These are phyloP conservation scores for Ulota crispa DNA, from an alignment of 225 moss, liverwort and hornwort genomes.

Conservation along the genomic window DNA sequence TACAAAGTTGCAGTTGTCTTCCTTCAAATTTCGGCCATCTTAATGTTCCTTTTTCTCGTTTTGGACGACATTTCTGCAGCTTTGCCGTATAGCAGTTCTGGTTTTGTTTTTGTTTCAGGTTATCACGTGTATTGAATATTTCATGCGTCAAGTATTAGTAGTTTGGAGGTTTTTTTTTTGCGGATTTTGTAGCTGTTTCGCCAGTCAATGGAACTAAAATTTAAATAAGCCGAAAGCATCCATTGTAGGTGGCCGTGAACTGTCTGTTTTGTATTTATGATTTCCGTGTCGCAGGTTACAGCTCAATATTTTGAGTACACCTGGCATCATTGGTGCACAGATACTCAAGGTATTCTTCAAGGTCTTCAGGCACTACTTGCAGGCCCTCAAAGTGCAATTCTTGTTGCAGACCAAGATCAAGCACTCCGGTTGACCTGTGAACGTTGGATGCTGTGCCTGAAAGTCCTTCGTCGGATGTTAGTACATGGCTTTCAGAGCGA, in stretches of 20 bases:
- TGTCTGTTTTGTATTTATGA: conserved; percentile 30
- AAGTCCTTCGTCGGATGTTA: conserved; percentile 92
- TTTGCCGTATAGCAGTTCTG: conserved; percentile 6
- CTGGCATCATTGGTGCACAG: conserved; percentile 97
- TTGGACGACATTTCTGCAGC: conserved; percentile 9
- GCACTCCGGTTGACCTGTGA: conserved; percentile 89
- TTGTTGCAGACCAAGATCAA: conserved; percentile 84
- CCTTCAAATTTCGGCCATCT: not conserved
- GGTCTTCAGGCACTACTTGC: conserved; percentile 72
- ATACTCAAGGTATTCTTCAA: conserved; percentile 90
- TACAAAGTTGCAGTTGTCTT: conserved; percentile 6
- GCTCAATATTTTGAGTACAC: conserved; percentile 93
- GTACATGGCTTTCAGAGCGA: conserved; percentile 97
- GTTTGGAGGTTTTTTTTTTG: conserved; percentile 11
- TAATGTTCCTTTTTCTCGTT: not conserved
- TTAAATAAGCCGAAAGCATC: conserved; percentile 8
- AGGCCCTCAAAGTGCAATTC: conserved; percentile 73
- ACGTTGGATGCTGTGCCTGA: conserved; percentile 97
- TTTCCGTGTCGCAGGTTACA: conserved; percentile 74
- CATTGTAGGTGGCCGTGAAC: conserved; percentile 5
- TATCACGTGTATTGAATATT: not conserved
- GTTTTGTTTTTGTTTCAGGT: not conserved
- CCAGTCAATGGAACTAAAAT: not conserved
- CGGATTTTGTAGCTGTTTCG: not conserved
- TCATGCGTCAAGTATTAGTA: not conserved